These are phyloP conservation scores for Naegleria gruberi DNA, from an alignment of 208 protist species.

Conservation along the genomic window DNA sequence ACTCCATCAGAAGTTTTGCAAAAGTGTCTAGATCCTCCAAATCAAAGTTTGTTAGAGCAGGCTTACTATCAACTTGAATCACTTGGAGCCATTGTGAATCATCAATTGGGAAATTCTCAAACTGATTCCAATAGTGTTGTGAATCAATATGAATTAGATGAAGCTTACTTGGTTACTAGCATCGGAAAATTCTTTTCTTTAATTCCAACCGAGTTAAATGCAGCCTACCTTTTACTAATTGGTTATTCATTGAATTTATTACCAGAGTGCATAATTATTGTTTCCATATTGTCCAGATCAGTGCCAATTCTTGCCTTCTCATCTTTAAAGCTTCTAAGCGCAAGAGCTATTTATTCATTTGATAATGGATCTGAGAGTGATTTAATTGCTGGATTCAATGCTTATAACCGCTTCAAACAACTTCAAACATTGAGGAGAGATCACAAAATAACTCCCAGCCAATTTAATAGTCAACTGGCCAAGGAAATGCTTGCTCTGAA, in stretches of 20 bases:
- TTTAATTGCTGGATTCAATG: neutral
- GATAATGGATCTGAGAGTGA: neutral
- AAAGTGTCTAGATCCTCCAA: neutral
- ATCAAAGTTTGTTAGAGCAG: neutral
- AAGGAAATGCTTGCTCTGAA: neutral
- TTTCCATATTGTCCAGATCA: neutral
- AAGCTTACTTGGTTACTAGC: neutral
- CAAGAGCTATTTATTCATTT: neutral
- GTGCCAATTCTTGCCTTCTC: neutral
- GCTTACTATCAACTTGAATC: neutral
- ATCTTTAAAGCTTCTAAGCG: neutral
- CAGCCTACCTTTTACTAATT: neutral
- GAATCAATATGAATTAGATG: neutral
- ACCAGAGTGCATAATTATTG: neutral
- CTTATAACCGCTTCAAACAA: neutral
- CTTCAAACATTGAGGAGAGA: neutral
- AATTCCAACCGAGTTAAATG: neutral
- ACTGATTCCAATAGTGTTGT: neutral
- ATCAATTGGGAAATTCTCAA: neutral
- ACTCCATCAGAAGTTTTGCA: neutral
- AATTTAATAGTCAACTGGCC: neutral
- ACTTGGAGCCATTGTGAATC: neutral
- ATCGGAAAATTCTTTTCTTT: neutral
- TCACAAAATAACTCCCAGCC: neutral
- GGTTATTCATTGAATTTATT: neutral